Evolutionary conservation across 2,329 filamentous ascomycete genomes (phyloP).

Genomic region (Microsporum ferrugineum): DNA sequence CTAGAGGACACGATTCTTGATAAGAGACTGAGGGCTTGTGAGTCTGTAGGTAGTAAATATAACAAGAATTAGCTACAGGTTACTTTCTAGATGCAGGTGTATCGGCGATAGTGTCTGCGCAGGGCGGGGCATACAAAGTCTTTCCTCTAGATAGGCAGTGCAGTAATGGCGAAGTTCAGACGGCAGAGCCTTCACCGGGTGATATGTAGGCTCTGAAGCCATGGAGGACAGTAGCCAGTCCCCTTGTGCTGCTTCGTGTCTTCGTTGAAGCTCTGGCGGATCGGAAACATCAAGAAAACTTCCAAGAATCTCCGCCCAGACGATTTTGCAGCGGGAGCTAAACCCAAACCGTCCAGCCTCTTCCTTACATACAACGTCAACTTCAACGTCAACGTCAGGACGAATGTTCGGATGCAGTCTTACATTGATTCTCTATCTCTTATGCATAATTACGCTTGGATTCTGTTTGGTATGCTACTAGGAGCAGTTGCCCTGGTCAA

Average conservation of each 20-base stretch:
- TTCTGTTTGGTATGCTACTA: too few relatives aligned
- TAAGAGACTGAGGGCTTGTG: conserved; percentile 52
- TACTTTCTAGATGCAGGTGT: conserved; percentile 3
- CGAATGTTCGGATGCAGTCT: not conserved
- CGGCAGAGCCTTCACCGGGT: conserved; percentile 46
- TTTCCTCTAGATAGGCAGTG: conserved; percentile 64
- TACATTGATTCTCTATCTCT: not conserved
- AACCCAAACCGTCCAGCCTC: not conserved
- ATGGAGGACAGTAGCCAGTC: not conserved
- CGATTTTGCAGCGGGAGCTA: not conserved
- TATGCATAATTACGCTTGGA: not conserved
- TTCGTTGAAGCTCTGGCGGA: not conserved
- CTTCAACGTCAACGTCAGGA: not conserved
- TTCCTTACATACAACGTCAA: not conserved
- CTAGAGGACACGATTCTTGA: conserved; percentile 31
- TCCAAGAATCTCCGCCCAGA: not conserved
- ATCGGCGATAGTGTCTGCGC: too few relatives aligned
- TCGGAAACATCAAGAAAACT: not conserved
- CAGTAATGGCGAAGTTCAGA: conserved; percentile 55
- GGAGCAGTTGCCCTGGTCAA: too few relatives aligned
- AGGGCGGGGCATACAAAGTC: conserved; percentile 44
- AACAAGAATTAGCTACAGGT: not conserved
- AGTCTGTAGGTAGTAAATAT: conserved; percentile 31
- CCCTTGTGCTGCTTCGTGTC: not conserved
- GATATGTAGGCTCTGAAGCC: conserved; percentile 31